Evolutionary conservation across 768 basidiomycete genomes (phyloP).

Genomic region (Cystobasidium ongulense): DNA sequence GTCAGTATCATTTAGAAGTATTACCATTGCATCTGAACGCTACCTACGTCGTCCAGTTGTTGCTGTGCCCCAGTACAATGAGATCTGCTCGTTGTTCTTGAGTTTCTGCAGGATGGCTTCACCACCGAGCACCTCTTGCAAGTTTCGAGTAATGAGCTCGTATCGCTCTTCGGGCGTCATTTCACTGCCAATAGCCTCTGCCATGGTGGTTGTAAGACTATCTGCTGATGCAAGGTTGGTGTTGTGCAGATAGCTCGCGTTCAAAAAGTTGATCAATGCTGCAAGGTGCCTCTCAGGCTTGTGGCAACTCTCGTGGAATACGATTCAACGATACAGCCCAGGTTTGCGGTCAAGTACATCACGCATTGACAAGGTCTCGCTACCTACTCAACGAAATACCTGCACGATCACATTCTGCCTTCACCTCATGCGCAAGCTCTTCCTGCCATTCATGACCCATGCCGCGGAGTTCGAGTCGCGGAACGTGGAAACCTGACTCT

Average conservation of each 20-base stretch:
- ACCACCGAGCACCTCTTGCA: slow-evolving; percentile 80
- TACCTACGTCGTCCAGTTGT: slow-evolving; percentile 84
- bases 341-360: not conserved
- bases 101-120: slow-evolving; percentile 74
- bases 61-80: slow-evolving; percentile 91
- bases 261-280: slow-evolving; percentile 1
- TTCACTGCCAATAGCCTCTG: slow-evolving; percentile 13
- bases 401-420: not conserved
- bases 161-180: slow-evolving; percentile 48
- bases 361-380: not conserved
- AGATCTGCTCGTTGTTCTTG: slow-evolving; percentile 64
- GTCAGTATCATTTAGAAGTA: not conserved
- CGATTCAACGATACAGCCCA: too few species aligned
- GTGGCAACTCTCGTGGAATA: not conserved
- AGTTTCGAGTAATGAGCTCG: slow-evolving; percentile 71
- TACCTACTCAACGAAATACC: not conserved
- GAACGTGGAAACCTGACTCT: not conserved
- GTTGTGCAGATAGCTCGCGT: not conserved
- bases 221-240: not conserved
- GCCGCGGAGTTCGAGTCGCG: not conserved
- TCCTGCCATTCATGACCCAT: slow-evolving; percentile 25
- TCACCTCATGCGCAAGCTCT: not conserved
- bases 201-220: not conserved
- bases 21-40: not conserved
- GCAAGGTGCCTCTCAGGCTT: too few species aligned